Base-by-base conservation (phyloP, 1,139 yeast species). In the Geotrichum candidum region DNA sequence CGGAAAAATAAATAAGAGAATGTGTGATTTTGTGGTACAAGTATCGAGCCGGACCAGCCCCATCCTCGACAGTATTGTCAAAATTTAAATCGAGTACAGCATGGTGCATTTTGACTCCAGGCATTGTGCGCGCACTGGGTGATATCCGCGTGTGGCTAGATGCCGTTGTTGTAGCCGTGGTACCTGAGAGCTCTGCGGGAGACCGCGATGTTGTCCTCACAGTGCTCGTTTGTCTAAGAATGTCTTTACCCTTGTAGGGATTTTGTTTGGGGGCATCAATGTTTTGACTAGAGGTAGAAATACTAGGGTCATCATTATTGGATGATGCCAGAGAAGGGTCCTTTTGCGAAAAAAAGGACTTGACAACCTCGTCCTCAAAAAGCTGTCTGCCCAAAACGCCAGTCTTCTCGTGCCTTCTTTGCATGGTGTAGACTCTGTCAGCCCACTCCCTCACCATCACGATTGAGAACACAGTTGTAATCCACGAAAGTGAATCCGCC, bases 401-500 rank as follows among this genome's bases (percentile, higher is more conserved):
- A 62, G 85, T 86, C 54, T 84, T 83, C 68, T 88, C 94, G 62
- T 80, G 80, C 13, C 77, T 77, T 65, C 83, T 81, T 76, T 84
- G 85, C 48, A 86, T 74, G 15, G 80, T 74, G 62, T 82, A 81
- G 62, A 86, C 80, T 63, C 87, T 80, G 68, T 87, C 88, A 64
- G 88, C 82, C 95, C 96, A 89, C 73, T 88, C 96, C 94, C 96
- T 88, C 0, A 89, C 90, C 11, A 87, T 79, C 7, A 87, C 88
- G 56, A 89, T 87, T 51, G 90, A 82, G 23, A 87, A 77, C 13
- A 87, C 83, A 68, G 87, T 86, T 7, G 87, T 82, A 0, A 88
- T 85, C 50, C 90, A 84, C 55, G 87, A 85, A 70, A 88, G 86
- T 55, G 88, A 77, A 70, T 88, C 95, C 13, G 90, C 83, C 65